Base-by-base conservation (phyloP, 768 basidiomycete species). In the Scleroderma citrinum region DNA sequence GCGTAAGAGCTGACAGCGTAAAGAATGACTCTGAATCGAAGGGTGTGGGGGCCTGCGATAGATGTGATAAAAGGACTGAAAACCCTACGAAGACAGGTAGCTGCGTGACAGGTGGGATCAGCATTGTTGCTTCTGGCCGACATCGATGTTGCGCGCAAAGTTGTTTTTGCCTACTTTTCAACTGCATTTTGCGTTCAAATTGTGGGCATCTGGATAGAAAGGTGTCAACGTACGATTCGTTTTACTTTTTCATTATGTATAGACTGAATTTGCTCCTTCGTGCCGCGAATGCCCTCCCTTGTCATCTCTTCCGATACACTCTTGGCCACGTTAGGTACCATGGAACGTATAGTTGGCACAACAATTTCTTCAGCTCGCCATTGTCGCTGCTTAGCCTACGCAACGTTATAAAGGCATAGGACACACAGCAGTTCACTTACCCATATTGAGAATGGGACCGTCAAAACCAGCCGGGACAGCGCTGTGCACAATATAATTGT, bases 1-100 rank as follows among this genome's bases (percentile, higher is more conserved):
- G 82, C 11, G 80, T 70, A 43, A 91, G 69, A 3, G 83, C 81
- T 5, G 85, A 77, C 32, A 92, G 74, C 0, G 85, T 85, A 32
- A 88, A 62, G 67, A 91, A 87, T 7, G 84, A 76, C 62, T 92
- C 89, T 2, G 83, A 78, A 66, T 87, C 85, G 52, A 91, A 76
- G 8, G 81, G 85, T 8, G 73, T 71, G 12, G 86, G 85, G 31
- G 77, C 66, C 48, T 74, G 66, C 1, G 84, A 78, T 16, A 81
- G 69, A 24, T 74, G 72, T 41, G 71, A 71, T 39, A 91, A 71
- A 41, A 80, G 63, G 53, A 82, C 63, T 11, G 83, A 83, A 41
- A 81, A 72, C n/a, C 78, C 70, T 42, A 89, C 67, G 63, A 91
- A 91, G 10, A 88, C 67, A 11, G 87, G 87, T 12, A 88, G 69